Conservation (phyloP, 768 basidiomycete species). For the Termitomyces sp. region DNA sequence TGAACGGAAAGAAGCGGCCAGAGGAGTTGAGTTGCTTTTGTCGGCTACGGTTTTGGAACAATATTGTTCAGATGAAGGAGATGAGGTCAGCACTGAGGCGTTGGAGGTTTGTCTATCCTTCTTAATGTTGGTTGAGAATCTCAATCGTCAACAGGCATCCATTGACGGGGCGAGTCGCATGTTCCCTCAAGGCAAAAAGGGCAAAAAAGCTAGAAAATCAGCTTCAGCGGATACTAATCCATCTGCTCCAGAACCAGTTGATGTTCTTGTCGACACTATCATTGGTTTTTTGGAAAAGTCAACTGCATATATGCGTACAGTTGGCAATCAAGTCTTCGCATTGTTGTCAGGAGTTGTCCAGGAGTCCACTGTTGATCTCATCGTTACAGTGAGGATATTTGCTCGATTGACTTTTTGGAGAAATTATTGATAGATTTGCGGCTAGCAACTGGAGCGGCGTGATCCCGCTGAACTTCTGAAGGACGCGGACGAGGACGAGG, state of each 20-base stretch:
- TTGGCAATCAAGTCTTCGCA: constrained; percentile 79
- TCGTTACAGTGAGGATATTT: constrained; percentile 62
- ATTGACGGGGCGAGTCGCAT: constrained; percentile 56
- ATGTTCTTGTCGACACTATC: constrained; percentile 83
- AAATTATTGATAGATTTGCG: not conserved
- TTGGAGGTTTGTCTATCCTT: constrained; percentile 51
- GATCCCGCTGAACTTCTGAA: constrained; percentile 52
- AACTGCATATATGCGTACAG: constrained; percentile 72
- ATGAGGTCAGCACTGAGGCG: constrained; percentile 43
- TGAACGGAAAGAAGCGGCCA: constrained; percentile 49
- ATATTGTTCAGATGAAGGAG: constrained; percentile 63
- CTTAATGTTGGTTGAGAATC: not conserved
- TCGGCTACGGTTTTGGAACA: constrained; percentile 67
- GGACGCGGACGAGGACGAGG: constrained; percentile 43
- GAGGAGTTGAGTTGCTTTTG: constrained; percentile 70
- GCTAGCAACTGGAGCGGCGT: constrained; percentile 80
- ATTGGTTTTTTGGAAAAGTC: constrained; percentile 87
- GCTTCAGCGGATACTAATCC: constrained; percentile 29
- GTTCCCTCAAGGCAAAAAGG: constrained; percentile 35
- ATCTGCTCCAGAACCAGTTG: constrained; percentile 58
- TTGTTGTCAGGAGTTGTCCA: constrained; percentile 64
- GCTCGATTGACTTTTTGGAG: not conserved
- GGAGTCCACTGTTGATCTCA: constrained; percentile 72
- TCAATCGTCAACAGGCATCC: constrained; percentile 42
- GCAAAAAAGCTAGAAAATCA: constrained; percentile 39